Evolutionary conservation across 257 asterid species (phyloP), one percentile per base, ranked within the genome.

Genomic region (Solanum dulcamara): DNA sequence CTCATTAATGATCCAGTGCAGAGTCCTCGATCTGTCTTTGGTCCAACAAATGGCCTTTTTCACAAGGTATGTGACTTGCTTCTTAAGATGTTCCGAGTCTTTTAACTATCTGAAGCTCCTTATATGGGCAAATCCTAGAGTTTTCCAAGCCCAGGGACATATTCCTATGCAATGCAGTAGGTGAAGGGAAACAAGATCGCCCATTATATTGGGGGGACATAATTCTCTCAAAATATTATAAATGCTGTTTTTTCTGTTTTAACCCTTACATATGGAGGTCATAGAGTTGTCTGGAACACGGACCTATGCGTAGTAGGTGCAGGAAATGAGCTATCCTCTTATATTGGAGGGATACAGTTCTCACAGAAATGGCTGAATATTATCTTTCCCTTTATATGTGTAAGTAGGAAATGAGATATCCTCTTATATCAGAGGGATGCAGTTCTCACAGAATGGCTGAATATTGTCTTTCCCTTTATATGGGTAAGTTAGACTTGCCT

Each of bases 11-110:
- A 90, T 85, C 57, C 86, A 68, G 85, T 72, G 32, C 89, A 86
- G 81, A 90, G 91, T 86, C 95, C 91, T 64, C 90, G 67, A 71
- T 89, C 90, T 10, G 90, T 87, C 64, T 89, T 89, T 85, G 88
- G 90, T 84, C 91, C 88, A 79, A 88, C 82, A 81, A 90, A 89
- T 81, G 91, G 90, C 24, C 70, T 83, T 82, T 85, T 57, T 70
- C 84, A 81, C 53, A 86, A 90, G 93, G 95, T 91, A 81, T 55
- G 89, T 26, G 35, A 35, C 84, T 84, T 46, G 14, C n/a, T 24
- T 42, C 57, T 12, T 72, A 42, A 38, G 81, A 74, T n/a, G 37
- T 46, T 74, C 12, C 0, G 57, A 42, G 33, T 42, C 59, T 74
- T 74, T 24, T 40, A 44, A 44, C 82, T 26, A 10, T 44, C n/a